Conservation (phyloP, 1,139 yeast species). For the Hyphopichia burtonii region DNA sequence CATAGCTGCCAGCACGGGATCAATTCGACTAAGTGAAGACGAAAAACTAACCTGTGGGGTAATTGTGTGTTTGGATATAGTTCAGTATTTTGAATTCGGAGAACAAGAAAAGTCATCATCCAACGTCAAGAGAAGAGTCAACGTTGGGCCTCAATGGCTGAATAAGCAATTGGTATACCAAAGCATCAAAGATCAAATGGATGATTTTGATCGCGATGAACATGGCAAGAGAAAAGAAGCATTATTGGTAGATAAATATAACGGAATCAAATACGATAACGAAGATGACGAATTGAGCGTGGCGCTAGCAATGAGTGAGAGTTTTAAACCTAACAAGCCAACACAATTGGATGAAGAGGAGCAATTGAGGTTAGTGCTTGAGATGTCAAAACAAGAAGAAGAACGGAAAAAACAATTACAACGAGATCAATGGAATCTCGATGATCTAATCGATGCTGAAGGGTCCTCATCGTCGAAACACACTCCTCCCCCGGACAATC, state of each 20-base stretch:
- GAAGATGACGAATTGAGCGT: conserved; percentile 49
- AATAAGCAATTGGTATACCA: conserved; percentile 15
- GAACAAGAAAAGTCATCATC: conserved; percentile 8
- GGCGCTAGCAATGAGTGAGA: conserved; percentile 54
- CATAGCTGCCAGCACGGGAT: conserved; percentile 39
- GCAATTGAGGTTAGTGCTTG: conserved; percentile 24
- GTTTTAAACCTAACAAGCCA: conserved; percentile 13
- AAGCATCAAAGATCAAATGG: conserved; percentile 34
- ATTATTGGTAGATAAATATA: conserved; percentile 41
- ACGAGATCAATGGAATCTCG: not conserved
- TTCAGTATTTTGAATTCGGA: conserved; percentile 68
- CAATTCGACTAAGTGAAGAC: conserved; percentile 43
- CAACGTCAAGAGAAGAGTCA: conserved; percentile 15
- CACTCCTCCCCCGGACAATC: not conserved
- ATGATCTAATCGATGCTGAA: not conserved
- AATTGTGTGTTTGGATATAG: conserved; percentile 51
- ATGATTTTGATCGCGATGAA: conserved; percentile 34
- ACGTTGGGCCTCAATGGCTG: conserved; percentile 10
- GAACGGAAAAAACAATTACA: not conserved
- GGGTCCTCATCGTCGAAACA: not conserved
- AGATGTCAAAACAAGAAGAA: conserved; percentile 16
- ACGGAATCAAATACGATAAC: conserved; percentile 37
- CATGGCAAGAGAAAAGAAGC: conserved; percentile 18
- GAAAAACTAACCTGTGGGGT: conserved; percentile 50
- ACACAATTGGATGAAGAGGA: conserved; percentile 16